Evolutionary conservation across 257 asterid genomes (phyloP).

Genomic region (Echites panduratus): DNA sequence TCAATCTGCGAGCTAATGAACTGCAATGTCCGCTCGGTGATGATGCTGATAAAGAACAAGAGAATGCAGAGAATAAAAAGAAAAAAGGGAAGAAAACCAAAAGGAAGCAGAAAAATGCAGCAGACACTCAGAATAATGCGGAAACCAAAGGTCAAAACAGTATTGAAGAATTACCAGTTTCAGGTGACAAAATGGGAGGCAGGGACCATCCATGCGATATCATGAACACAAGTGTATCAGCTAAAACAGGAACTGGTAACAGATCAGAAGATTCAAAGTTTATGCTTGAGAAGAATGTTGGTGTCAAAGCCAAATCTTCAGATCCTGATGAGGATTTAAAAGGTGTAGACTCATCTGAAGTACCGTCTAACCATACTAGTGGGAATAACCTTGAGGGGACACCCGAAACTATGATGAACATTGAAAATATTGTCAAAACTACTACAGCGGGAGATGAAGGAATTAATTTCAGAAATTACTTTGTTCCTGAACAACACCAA

Average conservation of each 20-base stretch:
- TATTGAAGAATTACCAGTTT: conserved; percentile 26
- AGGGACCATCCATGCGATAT: conserved; percentile 7
- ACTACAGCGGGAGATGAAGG: conserved; percentile 27
- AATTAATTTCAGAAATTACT: conserved; percentile 55
- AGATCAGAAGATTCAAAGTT: conserved; percentile 9
- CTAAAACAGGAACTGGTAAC: conserved; percentile 17
- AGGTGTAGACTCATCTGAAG: conserved; percentile 9
- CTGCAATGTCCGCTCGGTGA: conserved; percentile 15
- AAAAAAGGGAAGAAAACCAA: conserved; percentile 32
- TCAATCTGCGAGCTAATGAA: conserved; percentile 25
- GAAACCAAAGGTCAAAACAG: conserved; percentile 26
- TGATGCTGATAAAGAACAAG: conserved; percentile 6
- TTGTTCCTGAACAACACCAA: conserved; percentile 35
- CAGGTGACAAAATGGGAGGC: conserved; percentile 25
- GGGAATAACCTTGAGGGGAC: conserved; percentile 21
- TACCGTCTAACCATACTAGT: neutral
- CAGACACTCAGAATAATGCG: conserved; percentile 29
- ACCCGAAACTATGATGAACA: conserved; percentile 21
- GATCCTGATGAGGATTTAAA: conserved; percentile 6
- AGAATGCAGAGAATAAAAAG: conserved; percentile 18
- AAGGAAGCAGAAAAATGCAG: conserved; percentile 27
- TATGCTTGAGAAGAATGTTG: conserved; percentile 16
- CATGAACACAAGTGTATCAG: conserved; percentile 9
- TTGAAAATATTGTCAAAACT: conserved; percentile 24
- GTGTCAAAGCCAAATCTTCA: neutral